These are phyloP conservation scores for Sisymbrium irio DNA, from an alignment of 345 rosid genomes.

Conservation along the genomic window DNA sequence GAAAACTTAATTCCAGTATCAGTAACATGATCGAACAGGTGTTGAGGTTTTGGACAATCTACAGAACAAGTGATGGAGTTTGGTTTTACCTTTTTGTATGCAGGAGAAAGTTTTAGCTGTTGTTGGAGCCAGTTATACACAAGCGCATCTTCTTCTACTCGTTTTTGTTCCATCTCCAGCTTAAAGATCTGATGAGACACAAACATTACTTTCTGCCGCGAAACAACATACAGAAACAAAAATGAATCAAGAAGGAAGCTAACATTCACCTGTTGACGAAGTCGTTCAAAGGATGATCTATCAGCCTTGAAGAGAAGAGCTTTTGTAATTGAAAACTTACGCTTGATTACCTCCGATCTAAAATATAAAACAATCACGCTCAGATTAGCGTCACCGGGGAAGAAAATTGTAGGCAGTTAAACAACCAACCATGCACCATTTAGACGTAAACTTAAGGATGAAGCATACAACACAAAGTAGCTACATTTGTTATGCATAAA, in stretches of 20 bases:
- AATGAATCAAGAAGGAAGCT: constrained; percentile 19
- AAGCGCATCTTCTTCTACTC: constrained; percentile 80
- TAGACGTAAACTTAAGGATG: neutral
- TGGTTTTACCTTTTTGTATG: constrained; percentile 71
- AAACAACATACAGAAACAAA: constrained; percentile 2
- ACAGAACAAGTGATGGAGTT: neutral
- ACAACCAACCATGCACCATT: neutral
- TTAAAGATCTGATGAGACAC: constrained; percentile 55
- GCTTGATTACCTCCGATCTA: constrained; percentile 76
- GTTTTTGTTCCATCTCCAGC: constrained; percentile 81
- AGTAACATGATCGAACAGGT: neutral
- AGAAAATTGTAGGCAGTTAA: neutral
- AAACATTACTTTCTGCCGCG: constrained; percentile 18
- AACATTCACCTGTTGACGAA: constrained; percentile 69
- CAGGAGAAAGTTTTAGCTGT: constrained; percentile 86
- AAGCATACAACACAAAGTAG: neutral
- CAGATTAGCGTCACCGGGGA: neutral
- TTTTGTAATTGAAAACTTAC: constrained; percentile 77
- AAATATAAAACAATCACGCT: neutral
- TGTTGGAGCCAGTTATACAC: constrained; percentile 94
- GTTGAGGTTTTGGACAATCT: neutral
- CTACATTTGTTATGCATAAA: neutral
- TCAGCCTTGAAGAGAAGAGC: constrained; percentile 83
- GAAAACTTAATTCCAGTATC: neutral
- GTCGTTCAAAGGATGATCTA: constrained; percentile 77